Evolutionary conservation across 306 rosid species (phyloP), one percentile per base, ranked within the genome.

Genomic region (Glycyrrhiza uralensis): DNA sequence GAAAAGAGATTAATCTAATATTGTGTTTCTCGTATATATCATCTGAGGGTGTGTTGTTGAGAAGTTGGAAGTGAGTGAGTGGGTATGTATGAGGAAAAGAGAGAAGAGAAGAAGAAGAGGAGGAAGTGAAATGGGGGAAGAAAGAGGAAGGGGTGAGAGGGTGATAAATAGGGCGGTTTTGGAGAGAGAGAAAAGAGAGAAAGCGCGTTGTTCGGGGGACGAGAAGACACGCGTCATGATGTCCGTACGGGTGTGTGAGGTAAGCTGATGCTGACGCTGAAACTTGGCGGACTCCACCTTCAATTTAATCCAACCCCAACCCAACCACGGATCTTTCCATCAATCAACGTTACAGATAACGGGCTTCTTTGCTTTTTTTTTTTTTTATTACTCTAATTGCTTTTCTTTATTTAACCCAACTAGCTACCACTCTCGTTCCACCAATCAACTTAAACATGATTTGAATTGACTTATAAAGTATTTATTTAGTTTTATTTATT

Each of bases 151-250:
- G 1, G 0, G 36, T 2, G 12, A 63, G 18, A 5, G 46, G 33
- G 23, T 8, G n/a, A 46, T 91, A 87, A 78, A 91, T 85, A 87
- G 84, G 85, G 72, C 87, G 86, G 86, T 52, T 63, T 47, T 54
- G 32, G 77, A 20, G 45, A 51, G 32, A 23, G 71, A 30, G 38
- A 39, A n/a, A 46, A 51, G 36, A 56, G 69, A 35, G 52, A 64
- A 15, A 45, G 95, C 98, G 96, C 96, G 98, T 92, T 66, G 82
- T 81, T 72, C 7, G 73, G 80, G 77, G 13, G 49, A 26, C 1
- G 64, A 46, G 49, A 47, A 47, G 75, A 86, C 98, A 90, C 98
- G 96, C 90, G 95, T 89, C 88, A 71, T 0, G 1, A 11, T 70
- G 1, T 79, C 82, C 80, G 87, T 84, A 87, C 87, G 28, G 60